Base-by-base conservation (phyloP, 2,329 filamentous ascomycete species). In the Colletotrichum scovillei region DNA sequence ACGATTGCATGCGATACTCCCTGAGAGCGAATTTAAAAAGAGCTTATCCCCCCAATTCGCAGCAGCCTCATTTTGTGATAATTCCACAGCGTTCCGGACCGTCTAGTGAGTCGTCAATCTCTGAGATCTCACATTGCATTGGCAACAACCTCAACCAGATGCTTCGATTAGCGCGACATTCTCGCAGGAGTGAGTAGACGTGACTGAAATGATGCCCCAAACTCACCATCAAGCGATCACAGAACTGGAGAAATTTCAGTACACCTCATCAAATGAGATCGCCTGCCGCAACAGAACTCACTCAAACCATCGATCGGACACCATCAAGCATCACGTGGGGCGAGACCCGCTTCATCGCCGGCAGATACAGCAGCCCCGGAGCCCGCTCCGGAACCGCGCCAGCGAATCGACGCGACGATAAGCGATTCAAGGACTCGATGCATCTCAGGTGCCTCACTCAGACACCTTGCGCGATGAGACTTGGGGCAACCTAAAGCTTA, bases 1-100 rank as follows among this genome's bases (percentile, higher is more conserved):
- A 62, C 53, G 35, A 72, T 69, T 72, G 59, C 67, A 70, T 66
- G 46, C 67, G 67, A 57, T 57, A 65, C 35, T 73, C 60, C 67
- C 55, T 22, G 56, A 30, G 57, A 56, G 55, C 62, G 59, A 70
- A 62, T 62, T 57, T 52, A 70, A 64, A 49, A 52, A 70, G 35
- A 65, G 28, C 30, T 70, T 65, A 46, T 60, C 57, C 62, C 55
- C 55, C 35, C 67, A 24, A 30, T 8, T 4, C 22, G 14, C 67
- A 12, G 46, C 22, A 56, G 49, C n/a, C 35, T n/a, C 22, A 22
- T 11, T 24, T 7, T 55, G 6, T 32, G 2, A 9, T 32, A 12
- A 3, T 55, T 12, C 7, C 19, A 8, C 49, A n/a, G n/a, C 16
- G 9, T 9, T 4, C 4, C 19, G n/a, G 19, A n/a, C 42, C 19